Conservation (phyloP, 2,329 filamentous ascomycete species). For the Aspergillus ustus region DNA sequence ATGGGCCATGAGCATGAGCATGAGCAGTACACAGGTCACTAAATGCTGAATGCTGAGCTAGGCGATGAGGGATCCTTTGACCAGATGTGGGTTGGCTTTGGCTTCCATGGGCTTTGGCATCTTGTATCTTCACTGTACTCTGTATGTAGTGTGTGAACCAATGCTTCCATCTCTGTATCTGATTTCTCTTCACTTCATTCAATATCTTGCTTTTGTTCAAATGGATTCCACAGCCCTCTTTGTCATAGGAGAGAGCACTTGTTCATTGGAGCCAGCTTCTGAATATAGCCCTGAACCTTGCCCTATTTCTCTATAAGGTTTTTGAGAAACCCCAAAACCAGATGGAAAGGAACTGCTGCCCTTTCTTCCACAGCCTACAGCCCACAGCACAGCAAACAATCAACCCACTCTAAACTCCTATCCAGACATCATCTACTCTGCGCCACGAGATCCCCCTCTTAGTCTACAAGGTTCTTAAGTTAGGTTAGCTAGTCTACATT, state of each 20-base stretch:
- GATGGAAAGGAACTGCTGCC: too few relatives aligned
- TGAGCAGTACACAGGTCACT: background rate
- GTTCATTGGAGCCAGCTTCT: too few relatives aligned
- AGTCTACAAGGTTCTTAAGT: background rate
- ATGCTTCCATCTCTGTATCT: background rate
- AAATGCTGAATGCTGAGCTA: background rate
- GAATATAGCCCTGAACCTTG: too few relatives aligned
- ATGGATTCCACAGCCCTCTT: background rate
- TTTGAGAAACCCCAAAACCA: background rate
- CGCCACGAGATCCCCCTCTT: too few relatives aligned
- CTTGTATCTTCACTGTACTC: background rate
- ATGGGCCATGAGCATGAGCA: background rate
- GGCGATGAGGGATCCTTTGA: slow-evolving; percentile 5
- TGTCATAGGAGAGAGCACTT: too few relatives aligned
- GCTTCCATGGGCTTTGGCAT: background rate
- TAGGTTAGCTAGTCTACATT: background rate
- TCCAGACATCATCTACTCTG: too few relatives aligned
- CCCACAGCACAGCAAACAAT: too few relatives aligned
- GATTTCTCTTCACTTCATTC: background rate
- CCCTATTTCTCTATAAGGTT: background rate
- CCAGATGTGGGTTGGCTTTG: background rate
- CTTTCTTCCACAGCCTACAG: too few relatives aligned
- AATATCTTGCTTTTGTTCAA: background rate
- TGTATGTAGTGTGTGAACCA: background rate
- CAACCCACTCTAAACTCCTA: too few relatives aligned